Conservation (phyloP, 805 yeast genomes). For the Metschnikowia matae region DNA sequence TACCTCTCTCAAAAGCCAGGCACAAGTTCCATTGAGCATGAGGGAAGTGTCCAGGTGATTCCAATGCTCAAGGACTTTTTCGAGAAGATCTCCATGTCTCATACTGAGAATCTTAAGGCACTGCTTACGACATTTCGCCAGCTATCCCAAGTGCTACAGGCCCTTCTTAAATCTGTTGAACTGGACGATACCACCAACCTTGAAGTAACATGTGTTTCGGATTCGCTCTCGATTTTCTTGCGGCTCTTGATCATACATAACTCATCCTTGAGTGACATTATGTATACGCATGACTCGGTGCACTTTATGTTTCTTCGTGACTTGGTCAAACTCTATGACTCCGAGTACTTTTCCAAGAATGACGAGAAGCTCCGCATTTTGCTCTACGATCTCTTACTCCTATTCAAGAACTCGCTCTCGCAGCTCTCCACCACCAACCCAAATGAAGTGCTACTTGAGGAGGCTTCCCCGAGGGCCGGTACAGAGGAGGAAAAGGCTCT, state of each 20-base stretch:
- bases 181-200: slow-evolving; percentile 4
- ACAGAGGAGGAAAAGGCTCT: background rate
- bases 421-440: slow-evolving; percentile 7
- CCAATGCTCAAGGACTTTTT: slow-evolving; percentile 42
- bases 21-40: background rate
- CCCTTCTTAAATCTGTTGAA: slow-evolving; percentile 19
- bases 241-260: slow-evolving; percentile 59
- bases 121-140: slow-evolving; percentile 21
- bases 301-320: slow-evolving; percentile 47
- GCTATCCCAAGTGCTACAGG: slow-evolving; percentile 20
- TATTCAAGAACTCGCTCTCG: slow-evolving; percentile 43
- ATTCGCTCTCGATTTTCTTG: slow-evolving; percentile 45
- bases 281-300: slow-evolving; percentile 39
- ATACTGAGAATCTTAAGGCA: slow-evolving; percentile 20
- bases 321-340: slow-evolving; percentile 43
- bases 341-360: slow-evolving; percentile 31
- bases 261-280: slow-evolving; percentile 39
- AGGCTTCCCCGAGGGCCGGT: background rate
- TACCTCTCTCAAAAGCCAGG: slow-evolving; percentile 18
- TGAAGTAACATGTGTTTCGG: slow-evolving; percentile 13
- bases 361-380: slow-evolving; percentile 51
- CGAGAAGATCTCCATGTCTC: slow-evolving; percentile 42
- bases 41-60: slow-evolving; percentile 22
- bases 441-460: slow-evolving; percentile 10
- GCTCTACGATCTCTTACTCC: slow-evolving; percentile 54